Percentiles rank a stretch among this genome's conserved stretches.
phyloP scores from a whole-genome alignment of 441 rosid genomes.

The Adansonia grandidieri region DNA sequence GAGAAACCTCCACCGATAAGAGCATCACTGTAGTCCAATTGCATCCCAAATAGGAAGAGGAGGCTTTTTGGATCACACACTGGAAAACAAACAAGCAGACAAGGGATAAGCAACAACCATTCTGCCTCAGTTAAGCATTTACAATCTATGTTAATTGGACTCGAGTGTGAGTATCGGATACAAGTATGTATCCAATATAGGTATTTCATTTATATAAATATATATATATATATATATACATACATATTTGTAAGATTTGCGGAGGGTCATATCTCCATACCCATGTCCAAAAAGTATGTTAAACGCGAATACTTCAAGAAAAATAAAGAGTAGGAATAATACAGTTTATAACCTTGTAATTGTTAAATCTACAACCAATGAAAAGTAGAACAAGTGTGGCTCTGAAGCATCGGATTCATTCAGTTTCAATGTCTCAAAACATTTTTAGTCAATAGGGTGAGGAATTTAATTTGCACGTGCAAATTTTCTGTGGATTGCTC shows the following conservation, averaged over 20 bases:
- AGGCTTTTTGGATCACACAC: constrained; percentile 99
- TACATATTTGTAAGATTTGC: no score
- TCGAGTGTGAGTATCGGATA: no score
- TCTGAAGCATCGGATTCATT: neutral
- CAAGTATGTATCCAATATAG: no score
- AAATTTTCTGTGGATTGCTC: neutral
- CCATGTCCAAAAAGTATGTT: no score
- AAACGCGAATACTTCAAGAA: no score
- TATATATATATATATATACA: no score
- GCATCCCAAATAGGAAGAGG: constrained; percentile 91
- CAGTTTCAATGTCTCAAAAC: neutral
- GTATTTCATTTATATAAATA: no score
- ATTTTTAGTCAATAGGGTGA: neutral
- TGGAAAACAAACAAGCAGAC: constrained; percentile 43
- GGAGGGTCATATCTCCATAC: no score
- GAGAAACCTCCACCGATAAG: constrained; percentile 97
- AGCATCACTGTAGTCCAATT: constrained; percentile 90
- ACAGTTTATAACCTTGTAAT: neutral
- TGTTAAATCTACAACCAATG: neutral
- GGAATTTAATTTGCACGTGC: neutral
- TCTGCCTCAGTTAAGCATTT: neutral
- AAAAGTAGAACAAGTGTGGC: neutral
- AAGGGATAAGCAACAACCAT: neutral
- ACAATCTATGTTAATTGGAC: neutral
- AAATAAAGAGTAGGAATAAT: no score